These are phyloP conservation scores for Tieghemiomyces parasiticus DNA, from an alignment of 192 early-diverging fungal species.

Conservation along the genomic window DNA sequence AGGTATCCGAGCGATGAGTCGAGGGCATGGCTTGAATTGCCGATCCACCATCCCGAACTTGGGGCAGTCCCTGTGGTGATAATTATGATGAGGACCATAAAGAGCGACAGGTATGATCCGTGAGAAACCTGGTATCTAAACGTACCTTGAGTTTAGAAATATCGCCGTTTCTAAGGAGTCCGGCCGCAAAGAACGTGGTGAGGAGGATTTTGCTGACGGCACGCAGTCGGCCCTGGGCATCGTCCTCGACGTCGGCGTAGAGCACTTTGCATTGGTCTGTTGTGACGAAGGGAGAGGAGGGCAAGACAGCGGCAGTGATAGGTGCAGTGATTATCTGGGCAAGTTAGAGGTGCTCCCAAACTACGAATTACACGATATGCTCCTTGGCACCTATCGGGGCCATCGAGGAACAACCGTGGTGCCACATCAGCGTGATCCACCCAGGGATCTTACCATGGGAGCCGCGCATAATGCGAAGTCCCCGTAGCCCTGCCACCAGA, in stretches of 20 bases:
- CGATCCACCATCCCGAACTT: no score
- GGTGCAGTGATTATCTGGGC: background rate
- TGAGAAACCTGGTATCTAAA: no score
- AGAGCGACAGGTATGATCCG: no score
- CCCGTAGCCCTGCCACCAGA: background rate
- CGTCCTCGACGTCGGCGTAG: conserved; percentile 2
- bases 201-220: background rate
- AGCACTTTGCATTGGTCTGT: conserved; percentile 1
- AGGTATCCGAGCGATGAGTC: no score
- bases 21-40: no score
- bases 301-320: background rate
- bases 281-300: background rate
- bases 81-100: no score
- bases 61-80: no score
- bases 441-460: background rate
- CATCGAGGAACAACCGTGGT: background rate
- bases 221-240: background rate
- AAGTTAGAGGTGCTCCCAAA: background rate
- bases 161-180: background rate
- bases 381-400: background rate
- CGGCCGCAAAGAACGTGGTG: background rate
- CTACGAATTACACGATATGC: background rate
- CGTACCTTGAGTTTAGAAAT: background rate
- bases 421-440: background rate
- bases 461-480: background rate